Base-by-base conservation (phyloP, 2,329 filamentous ascomycete species). In the Diaporthe vaccinii region DNA sequence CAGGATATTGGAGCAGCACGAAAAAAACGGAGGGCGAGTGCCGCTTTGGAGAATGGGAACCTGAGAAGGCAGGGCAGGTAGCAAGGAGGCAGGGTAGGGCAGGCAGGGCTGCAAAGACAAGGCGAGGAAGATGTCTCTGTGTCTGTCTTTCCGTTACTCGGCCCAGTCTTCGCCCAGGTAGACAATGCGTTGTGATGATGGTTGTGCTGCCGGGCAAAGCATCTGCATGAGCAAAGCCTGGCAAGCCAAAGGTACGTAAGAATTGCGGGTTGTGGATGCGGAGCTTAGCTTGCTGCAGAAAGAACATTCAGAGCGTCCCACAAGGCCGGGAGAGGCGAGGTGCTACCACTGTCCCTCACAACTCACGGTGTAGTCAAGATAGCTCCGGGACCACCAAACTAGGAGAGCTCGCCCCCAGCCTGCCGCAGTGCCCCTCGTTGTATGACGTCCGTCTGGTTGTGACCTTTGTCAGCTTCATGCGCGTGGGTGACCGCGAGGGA, bases 251-350 rank as follows among this genome's bases (percentile, higher is more conserved):
- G 46, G 58, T 73, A 73, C 71, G 71, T 73, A 73, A 65, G 71
- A 65, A 73, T 46, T 65, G 71, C 58, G 71, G 65, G 65, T 9
- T 39, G 46, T 55, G 65, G 70, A 73, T 73, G 71, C 58, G 71
- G 71, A 73, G 71, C 71, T 57, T 55, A 65, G 51, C 71, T 65
- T 73, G 65, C 70, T 72, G 57, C 41, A 72, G 58, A 49, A 51
- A 65, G 34, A 58, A 22, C 55, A 49, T 53, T 25, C 69, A 58
- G 59, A n/a, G 34, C n/a, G 51, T 55, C 53, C 68, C 68, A 71
- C 69, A 58, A 61, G 41, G 69, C 44, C 55, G 69, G 55, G 28
- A 61, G 39, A 49, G 22, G 44, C 57, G 61, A 69, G 70, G 15
- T 67, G 4, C 65, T 53, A 39, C 46, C 46, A 39, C 22, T 17